phyloP scores from a whole-genome alignment of 2,329 filamentous ascomycete species.

The Trichoderma guizhouense region DNA sequence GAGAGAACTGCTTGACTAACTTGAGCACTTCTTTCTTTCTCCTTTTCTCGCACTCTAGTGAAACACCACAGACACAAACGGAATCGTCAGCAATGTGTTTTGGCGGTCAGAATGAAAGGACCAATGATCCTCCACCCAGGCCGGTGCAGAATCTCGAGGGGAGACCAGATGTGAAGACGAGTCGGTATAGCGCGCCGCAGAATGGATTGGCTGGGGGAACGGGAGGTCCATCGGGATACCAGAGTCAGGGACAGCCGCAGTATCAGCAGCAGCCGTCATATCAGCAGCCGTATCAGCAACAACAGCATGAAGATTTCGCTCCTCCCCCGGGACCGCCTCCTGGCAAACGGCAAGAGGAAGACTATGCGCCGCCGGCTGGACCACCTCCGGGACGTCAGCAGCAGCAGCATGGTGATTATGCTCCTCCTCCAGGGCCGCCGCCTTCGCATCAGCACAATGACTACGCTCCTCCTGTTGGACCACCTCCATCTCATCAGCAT shows the following conservation, averaged over 20 bases:
- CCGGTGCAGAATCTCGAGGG: constrained; percentile 35
- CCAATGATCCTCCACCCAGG: constrained; percentile 39
- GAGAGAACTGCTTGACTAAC: background rate
- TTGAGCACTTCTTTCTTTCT: background rate
- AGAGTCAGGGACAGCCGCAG: background rate
- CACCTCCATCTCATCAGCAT: constrained; percentile 25
- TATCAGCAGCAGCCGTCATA: background rate
- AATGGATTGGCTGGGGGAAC: constrained; percentile 6
- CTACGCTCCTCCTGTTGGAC: constrained; percentile 33
- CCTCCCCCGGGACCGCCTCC: constrained; percentile 34
- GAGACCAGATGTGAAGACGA: constrained; percentile 28
- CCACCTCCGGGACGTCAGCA: constrained; percentile 25
- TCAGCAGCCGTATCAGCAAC: background rate
- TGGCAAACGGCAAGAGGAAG: constrained; percentile 18
- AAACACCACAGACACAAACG: background rate
- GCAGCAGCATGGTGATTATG: constrained; percentile 18
- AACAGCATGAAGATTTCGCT: constrained; percentile 25
- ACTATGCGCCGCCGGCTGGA: constrained; percentile 24
- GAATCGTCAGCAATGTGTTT: constrained; percentile 44
- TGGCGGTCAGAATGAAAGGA: constrained; percentile 41
- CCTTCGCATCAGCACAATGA: constrained; percentile 20
- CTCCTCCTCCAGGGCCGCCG: constrained; percentile 26
- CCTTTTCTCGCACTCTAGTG: background rate
- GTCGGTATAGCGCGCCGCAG: constrained; percentile 12
- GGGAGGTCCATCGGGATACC: constrained; percentile 12